phyloP scores from a whole-genome alignment of 2,329 filamentous ascomycete genomes.

The Fusarium verticillioides region DNA sequence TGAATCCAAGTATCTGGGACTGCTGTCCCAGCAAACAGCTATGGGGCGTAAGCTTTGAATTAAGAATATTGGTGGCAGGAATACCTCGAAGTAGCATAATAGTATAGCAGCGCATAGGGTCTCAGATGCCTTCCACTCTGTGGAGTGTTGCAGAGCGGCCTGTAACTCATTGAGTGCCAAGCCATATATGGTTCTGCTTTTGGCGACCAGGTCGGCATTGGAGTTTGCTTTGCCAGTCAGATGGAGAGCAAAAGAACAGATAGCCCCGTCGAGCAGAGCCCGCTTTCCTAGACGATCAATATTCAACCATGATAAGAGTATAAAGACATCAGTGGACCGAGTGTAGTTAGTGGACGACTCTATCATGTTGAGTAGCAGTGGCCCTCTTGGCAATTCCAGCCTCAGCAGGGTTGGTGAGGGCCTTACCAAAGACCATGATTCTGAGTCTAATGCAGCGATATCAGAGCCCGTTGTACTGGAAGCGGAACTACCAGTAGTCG shows the following conservation, averaged over 20 bases:
- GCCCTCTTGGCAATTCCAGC: constrained; percentile 41
- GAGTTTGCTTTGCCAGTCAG: constrained; percentile 51
- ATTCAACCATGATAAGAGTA: constrained; percentile 44
- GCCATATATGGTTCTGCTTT: constrained; percentile 53
- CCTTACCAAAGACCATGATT: constrained; percentile 4
- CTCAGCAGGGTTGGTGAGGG: constrained; percentile 26
- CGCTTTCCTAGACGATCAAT: constrained; percentile 49
- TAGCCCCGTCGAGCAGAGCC: constrained; percentile 52
- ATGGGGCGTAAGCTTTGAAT: constrained; percentile 21
- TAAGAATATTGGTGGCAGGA: not conserved
- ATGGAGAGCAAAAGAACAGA: constrained; percentile 53
- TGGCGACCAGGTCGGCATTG: constrained; percentile 46
- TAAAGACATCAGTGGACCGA: constrained; percentile 38
- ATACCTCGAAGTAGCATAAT: constrained; percentile 54
- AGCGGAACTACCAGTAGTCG: constrained; percentile 15
- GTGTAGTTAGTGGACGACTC: constrained; percentile 34
- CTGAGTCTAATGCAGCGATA: not conserved
- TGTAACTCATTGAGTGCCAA: constrained; percentile 51
- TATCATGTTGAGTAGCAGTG: constrained; percentile 49
- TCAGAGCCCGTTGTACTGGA: constrained; percentile 20
- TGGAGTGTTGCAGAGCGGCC: constrained; percentile 49
- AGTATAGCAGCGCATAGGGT: constrained; percentile 56
- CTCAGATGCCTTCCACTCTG: constrained; percentile 53
- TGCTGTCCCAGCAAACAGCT: constrained; percentile 56
- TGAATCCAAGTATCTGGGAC: constrained; percentile 53